Evolutionary conservation across 2,329 filamentous ascomycete genomes (phyloP).

Genomic region (Geosmithia flava): DNA sequence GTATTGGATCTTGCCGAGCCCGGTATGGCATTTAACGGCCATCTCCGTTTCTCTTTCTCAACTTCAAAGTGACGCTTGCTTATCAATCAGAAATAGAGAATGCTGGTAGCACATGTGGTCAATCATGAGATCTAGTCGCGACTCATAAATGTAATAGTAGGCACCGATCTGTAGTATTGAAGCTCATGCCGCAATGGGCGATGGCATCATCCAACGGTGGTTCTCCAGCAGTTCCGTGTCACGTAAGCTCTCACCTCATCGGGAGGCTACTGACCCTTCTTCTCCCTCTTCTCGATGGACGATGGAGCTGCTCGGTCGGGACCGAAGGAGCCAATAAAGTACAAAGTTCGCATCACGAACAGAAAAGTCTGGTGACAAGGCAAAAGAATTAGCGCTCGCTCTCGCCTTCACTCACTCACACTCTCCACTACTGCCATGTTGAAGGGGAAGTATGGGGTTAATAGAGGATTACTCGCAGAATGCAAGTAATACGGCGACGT

Average conservation of each 20-base stretch:
- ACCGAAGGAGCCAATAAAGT: constrained; percentile 49
- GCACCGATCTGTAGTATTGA: no score
- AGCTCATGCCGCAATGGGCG: no score
- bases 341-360: constrained; percentile 41
- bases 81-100: no score
- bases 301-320: constrained; percentile 17
- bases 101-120: no score
- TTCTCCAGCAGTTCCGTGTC: not conserved
- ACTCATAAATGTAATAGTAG: no score
- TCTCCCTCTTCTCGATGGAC: constrained; percentile 11
- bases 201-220: not conserved
- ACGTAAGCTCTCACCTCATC: no score
- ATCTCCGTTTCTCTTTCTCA: no score
- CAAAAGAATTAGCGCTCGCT: not conserved
- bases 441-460: no score
- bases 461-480: not conserved
- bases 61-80: no score
- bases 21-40: no score
- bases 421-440: not conserved
- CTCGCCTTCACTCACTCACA: not conserved
- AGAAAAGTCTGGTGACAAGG: constrained; percentile 30
- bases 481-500: constrained; percentile 11
- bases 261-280: not conserved
- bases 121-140: no score
- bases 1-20: no score